Base-by-base conservation (phyloP, 176 grass and related monocot genomes). In the Avena eriantha region DNA sequence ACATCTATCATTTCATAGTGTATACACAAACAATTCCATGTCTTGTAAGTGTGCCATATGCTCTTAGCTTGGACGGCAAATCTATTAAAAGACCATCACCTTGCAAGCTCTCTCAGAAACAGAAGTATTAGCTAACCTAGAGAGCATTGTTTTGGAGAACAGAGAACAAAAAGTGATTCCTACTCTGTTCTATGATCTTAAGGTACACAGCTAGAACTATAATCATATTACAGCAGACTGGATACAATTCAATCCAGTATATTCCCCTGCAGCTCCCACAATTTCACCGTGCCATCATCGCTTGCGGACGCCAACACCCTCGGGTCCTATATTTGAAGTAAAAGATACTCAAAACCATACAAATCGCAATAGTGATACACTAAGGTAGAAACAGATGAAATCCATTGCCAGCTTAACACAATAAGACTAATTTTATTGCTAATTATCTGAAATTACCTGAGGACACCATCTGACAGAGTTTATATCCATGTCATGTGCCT, bases 401-500 rank as follows among this genome's bases (percentile, higher is more conserved):
- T 81, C 26, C 48, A 79, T 22, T 83, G 49, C 19, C n/a, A 64
- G 50, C 22, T 76, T 50, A 85, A 22, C 43, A 31, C 19, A 74
- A 22, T 11, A 3, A 54, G 18, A 66, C 3, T 23, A 49, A 57
- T 33, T 33, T 69, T 71, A 31, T 81, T 80, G 65, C 10, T 48
- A 84, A 33, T 58, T 82, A 22, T 31, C 36, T 45, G 24, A n/a
- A 26, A 48, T 35, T 87, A 99, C 97, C 97, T 96, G 95, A 63
- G 94, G 94, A 90, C 93, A 93, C 97, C 97, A 99, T 58, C 67
- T 85, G 18, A 99, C 92, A 61, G 80, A 93, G 68, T 99, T 99
- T 86, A 99, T 87, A 88, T 99, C 97, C 97, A 99, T 99, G 51
- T 89, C 92, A 94, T 99, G 97, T 7, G 97, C 94, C 73, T 96